Evolutionary conservation across 2,329 filamentous ascomycete genomes (phyloP).

Genomic region (Aspergillus ibericus): DNA sequence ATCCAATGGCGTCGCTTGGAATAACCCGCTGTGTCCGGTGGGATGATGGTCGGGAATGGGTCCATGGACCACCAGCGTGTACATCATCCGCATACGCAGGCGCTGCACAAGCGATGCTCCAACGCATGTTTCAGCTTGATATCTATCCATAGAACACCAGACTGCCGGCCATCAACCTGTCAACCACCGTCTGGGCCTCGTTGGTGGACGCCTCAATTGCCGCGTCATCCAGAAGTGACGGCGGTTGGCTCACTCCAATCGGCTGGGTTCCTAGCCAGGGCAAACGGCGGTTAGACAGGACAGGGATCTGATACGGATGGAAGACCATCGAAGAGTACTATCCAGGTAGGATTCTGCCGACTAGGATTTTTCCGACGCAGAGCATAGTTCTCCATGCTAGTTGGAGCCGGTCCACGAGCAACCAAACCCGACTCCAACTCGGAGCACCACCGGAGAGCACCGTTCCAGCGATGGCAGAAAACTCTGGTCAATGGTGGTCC

Average conservation of each 20-base stretch:
- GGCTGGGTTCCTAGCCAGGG: constrained; percentile 7
- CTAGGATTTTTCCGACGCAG: not conserved
- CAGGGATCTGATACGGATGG: not conserved
- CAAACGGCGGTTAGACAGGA: constrained; percentile 4
- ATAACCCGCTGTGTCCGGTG: constrained; percentile 3
- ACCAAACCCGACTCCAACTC: not conserved
- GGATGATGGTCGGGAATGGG: not conserved
- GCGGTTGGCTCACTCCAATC: constrained; percentile 10
- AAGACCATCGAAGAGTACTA: not conserved
- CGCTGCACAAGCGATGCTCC: not conserved
- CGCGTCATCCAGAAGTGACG: constrained; percentile 1
- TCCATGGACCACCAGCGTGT: constrained; percentile 1
- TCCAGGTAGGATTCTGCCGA: not conserved
- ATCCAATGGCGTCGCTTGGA: not conserved
- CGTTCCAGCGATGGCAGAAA: not conserved
- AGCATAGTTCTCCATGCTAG: not conserved
- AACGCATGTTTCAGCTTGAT: constrained; percentile 11
- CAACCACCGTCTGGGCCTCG: not conserved
- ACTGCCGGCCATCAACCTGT: not conserved
- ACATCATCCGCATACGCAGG: not conserved
- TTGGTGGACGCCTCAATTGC: constrained; percentile 4
- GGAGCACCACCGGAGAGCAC: not conserved
- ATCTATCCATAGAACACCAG: constrained; percentile 4
- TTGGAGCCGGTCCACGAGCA: not conserved
- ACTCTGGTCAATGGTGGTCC: not conserved